A percentile compares a stretch with the other conserved stretches of the same genome.
Evolutionary conservation across 345 rosid species (phyloP).

Genomic region (Ceriops tagal): DNA sequence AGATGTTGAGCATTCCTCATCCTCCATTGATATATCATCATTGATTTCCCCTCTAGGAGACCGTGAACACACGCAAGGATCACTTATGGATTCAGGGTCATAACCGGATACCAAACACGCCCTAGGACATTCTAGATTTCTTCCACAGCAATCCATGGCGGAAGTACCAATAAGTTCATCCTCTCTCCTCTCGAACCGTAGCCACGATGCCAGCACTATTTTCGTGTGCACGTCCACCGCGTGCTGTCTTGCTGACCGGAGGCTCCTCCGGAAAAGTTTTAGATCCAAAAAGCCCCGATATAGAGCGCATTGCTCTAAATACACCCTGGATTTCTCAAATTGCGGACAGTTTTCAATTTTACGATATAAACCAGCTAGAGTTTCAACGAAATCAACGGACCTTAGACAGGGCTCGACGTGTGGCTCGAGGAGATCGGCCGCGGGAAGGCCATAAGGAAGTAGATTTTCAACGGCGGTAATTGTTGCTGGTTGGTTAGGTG

Average conservation of each 20-base stretch:
- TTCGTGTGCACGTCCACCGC: conserved; percentile 75
- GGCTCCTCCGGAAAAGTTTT: conserved; percentile 72
- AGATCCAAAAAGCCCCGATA: conserved; percentile 68
- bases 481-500: conserved; percentile 21
- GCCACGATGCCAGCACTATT: conserved; percentile 83
- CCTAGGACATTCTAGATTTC: conserved; percentile 79
- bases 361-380: conserved; percentile 59
- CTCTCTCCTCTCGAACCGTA: conserved; percentile 89
- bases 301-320: conserved; percentile 69
- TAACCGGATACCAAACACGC: conserved; percentile 74
- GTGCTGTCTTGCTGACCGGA: conserved; percentile 68
- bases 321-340: conserved; percentile 51
- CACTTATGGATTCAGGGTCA: conserved; percentile 58
- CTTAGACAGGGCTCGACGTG: conserved; percentile 64
- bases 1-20: conserved; percentile 40
- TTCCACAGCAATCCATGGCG: conserved; percentile 80
- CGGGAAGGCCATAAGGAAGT: conserved; percentile 73
- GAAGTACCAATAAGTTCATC: conserved; percentile 72
- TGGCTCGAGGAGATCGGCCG: conserved; percentile 69
- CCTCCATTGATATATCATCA: conserved; percentile 25
- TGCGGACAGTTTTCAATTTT: conserved; percentile 47
- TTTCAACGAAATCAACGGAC: conserved; percentile 56
- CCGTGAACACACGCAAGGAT: conserved; percentile 59
- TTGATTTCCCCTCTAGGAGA: conserved; percentile 29
- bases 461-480: conserved; percentile 39